Percentiles rank a stretch among this genome's conserved stretches.
Evolutionary conservation across 495 filamentous ascomycete species (phyloP).

Genomic region (Penicillium robsamsonii): DNA sequence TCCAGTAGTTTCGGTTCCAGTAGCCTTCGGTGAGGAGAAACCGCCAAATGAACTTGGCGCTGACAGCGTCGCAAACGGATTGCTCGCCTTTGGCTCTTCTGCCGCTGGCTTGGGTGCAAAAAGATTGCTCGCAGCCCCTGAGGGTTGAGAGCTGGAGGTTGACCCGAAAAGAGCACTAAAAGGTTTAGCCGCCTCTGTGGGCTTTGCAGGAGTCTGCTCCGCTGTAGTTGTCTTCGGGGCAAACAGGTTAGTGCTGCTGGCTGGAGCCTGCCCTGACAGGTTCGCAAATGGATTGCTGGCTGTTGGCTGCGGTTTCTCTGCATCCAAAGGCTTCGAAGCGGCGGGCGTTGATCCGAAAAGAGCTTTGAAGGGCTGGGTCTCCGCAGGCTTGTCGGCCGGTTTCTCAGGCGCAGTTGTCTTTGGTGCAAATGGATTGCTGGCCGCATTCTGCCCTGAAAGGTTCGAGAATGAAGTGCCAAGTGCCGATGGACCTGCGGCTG

Average conservation of each 20-base stretch:
- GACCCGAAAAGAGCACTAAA: slow-evolving; percentile 8
- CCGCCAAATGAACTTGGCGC: neutral
- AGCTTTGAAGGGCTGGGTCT: slow-evolving; percentile 10
- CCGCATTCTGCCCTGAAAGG: slow-evolving; percentile 7
- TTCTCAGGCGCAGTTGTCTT: slow-evolving; percentile 6
- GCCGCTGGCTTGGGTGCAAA: slow-evolving; percentile 7
- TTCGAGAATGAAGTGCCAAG: slow-evolving; percentile 12
- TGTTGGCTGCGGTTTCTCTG: neutral
- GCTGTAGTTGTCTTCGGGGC: neutral
- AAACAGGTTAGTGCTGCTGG: slow-evolving; percentile 4
- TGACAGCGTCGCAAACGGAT: slow-evolving; percentile 11
- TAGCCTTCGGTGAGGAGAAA: slow-evolving; percentile 4
- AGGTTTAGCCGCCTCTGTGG: slow-evolving; percentile 3
- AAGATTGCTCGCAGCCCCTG: slow-evolving; percentile 6
- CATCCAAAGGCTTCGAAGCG: slow-evolving; percentile 4
- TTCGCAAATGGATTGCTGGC: slow-evolving; percentile 9
- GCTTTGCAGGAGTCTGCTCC: slow-evolving; percentile 5
- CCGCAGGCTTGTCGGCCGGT: slow-evolving; percentile 8
- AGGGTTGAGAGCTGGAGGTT: neutral
- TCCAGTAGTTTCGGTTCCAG: slow-evolving; percentile 1
- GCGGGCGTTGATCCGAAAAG: slow-evolving; percentile 14
- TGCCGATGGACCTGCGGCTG: slow-evolving; percentile 7
- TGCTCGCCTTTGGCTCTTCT: slow-evolving; percentile 1
- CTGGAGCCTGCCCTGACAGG: neutral
- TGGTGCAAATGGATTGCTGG: slow-evolving; percentile 14